Evolutionary conservation across 768 basidiomycete genomes (phyloP).

Genomic region (Rhizopogon vinicolor): DNA sequence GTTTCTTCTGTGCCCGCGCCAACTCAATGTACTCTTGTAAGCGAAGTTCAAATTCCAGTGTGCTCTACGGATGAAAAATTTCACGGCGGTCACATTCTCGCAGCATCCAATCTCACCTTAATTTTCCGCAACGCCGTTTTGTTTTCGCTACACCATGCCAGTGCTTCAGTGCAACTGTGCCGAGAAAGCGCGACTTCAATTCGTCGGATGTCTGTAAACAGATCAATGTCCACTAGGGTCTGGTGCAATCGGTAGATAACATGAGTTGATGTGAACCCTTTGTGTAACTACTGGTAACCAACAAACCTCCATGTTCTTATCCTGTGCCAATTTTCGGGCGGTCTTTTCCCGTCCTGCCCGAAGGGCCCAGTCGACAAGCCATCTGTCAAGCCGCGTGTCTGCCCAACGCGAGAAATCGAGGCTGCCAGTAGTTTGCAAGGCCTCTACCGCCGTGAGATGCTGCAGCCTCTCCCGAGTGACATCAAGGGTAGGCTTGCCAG

Average conservation of each 20-base stretch:
- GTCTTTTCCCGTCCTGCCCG: slow-evolving; percentile 74
- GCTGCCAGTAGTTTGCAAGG: slow-evolving; percentile 43
- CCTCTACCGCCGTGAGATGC: slow-evolving; percentile 64
- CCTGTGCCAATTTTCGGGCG: slow-evolving; percentile 70
- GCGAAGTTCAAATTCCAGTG: slow-evolving; percentile 93
- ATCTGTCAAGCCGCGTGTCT: slow-evolving; percentile 75
- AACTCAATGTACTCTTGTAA: slow-evolving; percentile 97
- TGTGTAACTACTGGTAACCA: neutral
- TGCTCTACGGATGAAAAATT: slow-evolving; percentile 52
- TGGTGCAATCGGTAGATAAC: slow-evolving; percentile 22
- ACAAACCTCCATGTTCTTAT: slow-evolving; percentile 76
- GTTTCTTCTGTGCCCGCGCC: slow-evolving; percentile 54
- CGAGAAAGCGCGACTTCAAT: slow-evolving; percentile 77
- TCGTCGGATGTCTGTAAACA: slow-evolving; percentile 84
- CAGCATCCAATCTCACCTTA: slow-evolving; percentile 47
- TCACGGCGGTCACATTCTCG: slow-evolving; percentile 6
- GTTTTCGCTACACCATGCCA: slow-evolving; percentile 97
- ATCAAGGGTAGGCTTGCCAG: slow-evolving; percentile 55
- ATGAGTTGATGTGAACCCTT: neutral
- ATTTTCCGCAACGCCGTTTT: slow-evolving; percentile 87
- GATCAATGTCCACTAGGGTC: slow-evolving; percentile 86
- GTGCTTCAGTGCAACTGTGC: slow-evolving; percentile 83
- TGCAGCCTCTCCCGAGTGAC: slow-evolving; percentile 72
- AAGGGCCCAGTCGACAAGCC: slow-evolving; percentile 91
- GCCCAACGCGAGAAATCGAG: slow-evolving; percentile 73